Evolutionary conservation across 495 filamentous ascomycete genomes (phyloP).

Genomic region (Patellaria atrata): DNA sequence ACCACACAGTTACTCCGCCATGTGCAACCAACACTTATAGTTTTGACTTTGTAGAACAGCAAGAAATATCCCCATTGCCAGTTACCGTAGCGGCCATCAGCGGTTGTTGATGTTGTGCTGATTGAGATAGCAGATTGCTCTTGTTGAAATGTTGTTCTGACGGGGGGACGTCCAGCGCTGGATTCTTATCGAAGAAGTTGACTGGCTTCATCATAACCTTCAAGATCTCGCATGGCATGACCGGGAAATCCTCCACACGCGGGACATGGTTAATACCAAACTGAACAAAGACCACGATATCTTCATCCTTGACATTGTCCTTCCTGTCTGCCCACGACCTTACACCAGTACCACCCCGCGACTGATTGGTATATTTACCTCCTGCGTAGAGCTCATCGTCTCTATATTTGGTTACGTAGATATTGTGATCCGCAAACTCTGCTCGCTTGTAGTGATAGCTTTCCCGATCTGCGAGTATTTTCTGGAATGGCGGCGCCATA

Average conservation of each 20-base stretch:
- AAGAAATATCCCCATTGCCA: conserved; percentile 26
- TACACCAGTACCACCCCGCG: conserved; percentile 41
- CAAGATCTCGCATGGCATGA: conserved; percentile 52
- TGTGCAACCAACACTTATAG: no score
- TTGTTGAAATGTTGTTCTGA: conserved; percentile 38
- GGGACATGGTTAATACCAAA: conserved; percentile 32
- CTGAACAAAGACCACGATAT: conserved; percentile 32
- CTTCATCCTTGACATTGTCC: conserved; percentile 29
- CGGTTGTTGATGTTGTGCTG: conserved; percentile 25
- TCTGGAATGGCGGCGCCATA: conserved; percentile 57
- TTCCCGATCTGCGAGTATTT: conserved; percentile 55
- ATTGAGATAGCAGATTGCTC: conserved; percentile 32
- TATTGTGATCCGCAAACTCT: conserved; percentile 67
- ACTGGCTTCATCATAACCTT: conserved; percentile 49
- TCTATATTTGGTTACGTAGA: conserved; percentile 67
- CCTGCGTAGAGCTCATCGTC: conserved; percentile 72
- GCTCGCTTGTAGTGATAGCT: conserved; percentile 58
- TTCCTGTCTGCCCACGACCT: conserved; percentile 28
- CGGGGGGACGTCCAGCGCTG: conserved; percentile 59
- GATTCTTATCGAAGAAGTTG: conserved; percentile 64
- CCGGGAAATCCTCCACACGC: conserved; percentile 26
- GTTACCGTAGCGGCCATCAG: conserved; percentile 23
- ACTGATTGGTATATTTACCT: conserved; percentile 81
- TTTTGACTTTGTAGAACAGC: no score
- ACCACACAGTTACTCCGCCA: no score